phyloP scores from a whole-genome alignment of 805 yeast species.

The Monosporozyma siamensis region DNA sequence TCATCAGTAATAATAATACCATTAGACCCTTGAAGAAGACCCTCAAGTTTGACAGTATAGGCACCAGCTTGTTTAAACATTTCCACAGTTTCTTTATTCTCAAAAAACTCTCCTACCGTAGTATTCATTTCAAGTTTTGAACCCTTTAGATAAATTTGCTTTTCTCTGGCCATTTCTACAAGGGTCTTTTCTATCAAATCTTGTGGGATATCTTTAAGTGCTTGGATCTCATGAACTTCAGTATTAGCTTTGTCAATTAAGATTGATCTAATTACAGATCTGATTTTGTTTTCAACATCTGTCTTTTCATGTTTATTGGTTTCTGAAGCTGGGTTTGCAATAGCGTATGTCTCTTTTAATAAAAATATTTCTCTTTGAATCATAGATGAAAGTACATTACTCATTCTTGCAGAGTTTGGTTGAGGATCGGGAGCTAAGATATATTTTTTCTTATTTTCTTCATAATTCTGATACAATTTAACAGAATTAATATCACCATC shows the following conservation, averaged over 20 bases:
- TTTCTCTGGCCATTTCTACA: slow-evolving; percentile 38
- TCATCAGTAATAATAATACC: slow-evolving; percentile 48
- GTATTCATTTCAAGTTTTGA: slow-evolving; percentile 31
- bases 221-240: slow-evolving; percentile 23
- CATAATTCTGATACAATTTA: slow-evolving; percentile 28
- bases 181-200: slow-evolving; percentile 42
- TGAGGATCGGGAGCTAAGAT: slow-evolving; percentile 31
- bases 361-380: slow-evolving; percentile 55
- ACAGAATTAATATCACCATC: slow-evolving; percentile 11
- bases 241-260: slow-evolving; percentile 24
- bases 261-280: slow-evolving; percentile 30
- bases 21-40: slow-evolving; percentile 36
- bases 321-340: not conserved
- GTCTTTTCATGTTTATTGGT: not conserved
- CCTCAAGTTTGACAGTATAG: slow-evolving; percentile 37
- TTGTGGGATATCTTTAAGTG: slow-evolving; percentile 34
- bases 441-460: slow-evolving; percentile 41
- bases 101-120: slow-evolving; percentile 17
- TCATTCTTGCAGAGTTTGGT: slow-evolving; percentile 26
- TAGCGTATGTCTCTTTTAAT: slow-evolving; percentile 37
- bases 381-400: slow-evolving; percentile 54
- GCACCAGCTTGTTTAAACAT: slow-evolving; percentile 38
- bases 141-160: slow-evolving; percentile 44
- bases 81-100: slow-evolving; percentile 22
- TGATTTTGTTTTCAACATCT: slow-evolving; percentile 21